Base-by-base conservation (phyloP, 192 early-diverging fungal species). In the Gigaspora rosea region DNA sequence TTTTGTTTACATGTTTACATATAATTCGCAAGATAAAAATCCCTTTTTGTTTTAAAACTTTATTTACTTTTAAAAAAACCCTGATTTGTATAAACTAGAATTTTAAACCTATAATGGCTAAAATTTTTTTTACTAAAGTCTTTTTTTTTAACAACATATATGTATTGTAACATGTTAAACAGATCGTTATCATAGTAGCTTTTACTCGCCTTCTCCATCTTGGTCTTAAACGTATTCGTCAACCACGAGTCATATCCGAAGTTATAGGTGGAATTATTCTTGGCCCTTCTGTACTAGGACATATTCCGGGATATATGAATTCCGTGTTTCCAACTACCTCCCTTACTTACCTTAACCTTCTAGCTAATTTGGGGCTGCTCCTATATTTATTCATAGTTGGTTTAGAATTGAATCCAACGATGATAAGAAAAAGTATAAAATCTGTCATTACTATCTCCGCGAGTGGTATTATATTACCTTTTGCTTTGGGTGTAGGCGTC, bases 231-330 rank as follows among this genome's bases (percentile, higher is more conserved):
- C 84, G 82, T 57, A 68, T 96, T 8, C 76, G 84, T 61, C 95
- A 98, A 80, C 96, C 96, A 0, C 81, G 86, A 7, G 96, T 96
- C 49, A 97, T 98, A 62, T 91, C 95, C 48, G 96, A 98, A 80
- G 91, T 98, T 57, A 79, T 97, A 50, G 95, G 92, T 49, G 95
- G 95, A 10, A 94, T 97, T 72, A 76, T 96, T 4, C 87, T 97
- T 11, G 97, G 97, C 0, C 95, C 95, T 2, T 92, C 95, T 3
- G 93, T 88, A 8, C 86, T 97, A 36, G 93, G 94, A 4, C 88
- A 89, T 47, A 93, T 91, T 67, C 87, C 88, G 22, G 87, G 83
- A 5, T 97, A 94, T 79, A 78, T 78, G 59, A 70, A 78, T 32
- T 90, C 87, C 47, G 86, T 98, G 3, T 98, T 98, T 81, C 93